A percentile compares a stretch with the other conserved stretches of the same genome.
Evolutionary conservation across 176 grass and related monocot species (phyloP).

Genomic region (Oryza glaberrima): DNA sequence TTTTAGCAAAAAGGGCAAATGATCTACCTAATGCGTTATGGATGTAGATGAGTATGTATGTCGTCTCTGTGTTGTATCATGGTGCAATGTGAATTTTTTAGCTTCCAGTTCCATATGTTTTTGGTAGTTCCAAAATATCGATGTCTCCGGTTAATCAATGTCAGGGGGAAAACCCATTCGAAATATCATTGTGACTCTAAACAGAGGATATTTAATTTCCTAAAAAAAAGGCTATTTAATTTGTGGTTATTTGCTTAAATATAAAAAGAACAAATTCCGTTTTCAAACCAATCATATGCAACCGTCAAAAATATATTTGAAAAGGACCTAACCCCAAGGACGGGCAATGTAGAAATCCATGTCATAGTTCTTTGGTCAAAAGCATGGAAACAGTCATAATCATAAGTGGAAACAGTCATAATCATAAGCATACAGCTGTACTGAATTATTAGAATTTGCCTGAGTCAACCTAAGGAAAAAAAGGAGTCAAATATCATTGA

Average conservation of each 20-base stretch:
- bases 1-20: too few species aligned
- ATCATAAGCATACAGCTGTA: neutral
- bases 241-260: neutral
- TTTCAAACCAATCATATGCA: neutral
- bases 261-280: neutral
- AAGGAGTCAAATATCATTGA: neutral
- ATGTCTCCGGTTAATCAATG: too few species aligned
- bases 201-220: neutral
- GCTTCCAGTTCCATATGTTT: too few species aligned
- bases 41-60: too few species aligned
- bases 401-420: neutral
- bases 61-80: too few species aligned
- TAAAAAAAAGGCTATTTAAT: too few species aligned
- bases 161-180: too few species aligned
- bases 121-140: too few species aligned
- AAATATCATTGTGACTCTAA: too few species aligned
- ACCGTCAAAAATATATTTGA: slow-evolving; percentile 4
- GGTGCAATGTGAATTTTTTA: too few species aligned
- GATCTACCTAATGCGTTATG: too few species aligned
- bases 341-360: neutral
- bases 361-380: neutral
- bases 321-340: neutral
- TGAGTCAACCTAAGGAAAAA: neutral
- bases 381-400: neutral
- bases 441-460: neutral